Evolutionary conservation across 1,284 basidiomycete species (phyloP), one percentile per base, ranked within the genome.

Genomic region (Austroboletus niveus): DNA sequence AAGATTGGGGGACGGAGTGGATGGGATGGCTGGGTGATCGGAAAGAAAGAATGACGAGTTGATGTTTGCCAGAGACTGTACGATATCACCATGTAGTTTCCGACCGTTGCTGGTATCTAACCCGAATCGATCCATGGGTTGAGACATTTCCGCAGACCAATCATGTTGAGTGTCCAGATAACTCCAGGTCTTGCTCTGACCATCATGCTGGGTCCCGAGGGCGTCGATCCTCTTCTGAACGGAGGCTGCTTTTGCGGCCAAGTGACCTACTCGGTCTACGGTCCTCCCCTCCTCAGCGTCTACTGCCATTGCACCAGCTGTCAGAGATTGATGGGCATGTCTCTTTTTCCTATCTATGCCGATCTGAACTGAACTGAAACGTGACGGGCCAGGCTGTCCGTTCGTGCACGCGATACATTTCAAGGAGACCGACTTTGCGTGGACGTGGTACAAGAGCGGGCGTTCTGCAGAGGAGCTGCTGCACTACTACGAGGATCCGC

Each of bases 251-350:
- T 79, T 60, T 86, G 84, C 57, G 73, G 75, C 9, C 56, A 68
- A 6, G 68, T 78, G 4, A 64, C 75, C 1, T 84, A 79, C 54
- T 52, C 69, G 46, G 69, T 82, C 1, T 65, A 61, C 17, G 78
- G 77, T 2, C 64, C 61, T 35, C 82, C 84, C 0, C 55, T 78
- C 8, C 66, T 81, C 34, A 79, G 76, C 55, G 82, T 79, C 7
- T 86, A 80, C 60, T 85, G 83, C 53, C 84, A 85, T 60, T 86
- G 84, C 59, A 82, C 81, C 5, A 63, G 75, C 38, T 87, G 85
- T 58, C 85, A 86, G 63, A 70, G 77, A 30, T 63, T 82, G 41
- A 76, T 69, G 55, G 77, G 82, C 81, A 58, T 53, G 73, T 53
- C 11, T 29, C 32, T 30, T 30, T 41, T 34, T 7, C 24, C 20